These are phyloP conservation scores for Fraxinus albicans DNA, from an alignment of 305 asterid genomes.

Conservation along the genomic window DNA sequence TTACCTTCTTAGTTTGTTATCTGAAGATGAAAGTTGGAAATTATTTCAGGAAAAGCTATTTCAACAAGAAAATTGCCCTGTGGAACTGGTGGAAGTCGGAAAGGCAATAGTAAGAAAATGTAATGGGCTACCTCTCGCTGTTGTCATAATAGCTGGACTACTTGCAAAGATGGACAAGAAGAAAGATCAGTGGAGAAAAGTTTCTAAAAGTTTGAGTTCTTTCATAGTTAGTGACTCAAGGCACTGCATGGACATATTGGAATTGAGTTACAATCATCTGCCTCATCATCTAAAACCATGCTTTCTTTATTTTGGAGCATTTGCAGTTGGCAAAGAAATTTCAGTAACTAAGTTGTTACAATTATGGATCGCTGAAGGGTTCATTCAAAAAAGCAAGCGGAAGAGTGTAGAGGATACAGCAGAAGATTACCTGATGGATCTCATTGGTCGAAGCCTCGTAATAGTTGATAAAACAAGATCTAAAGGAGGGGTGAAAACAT, in stretches of 20 bases:
- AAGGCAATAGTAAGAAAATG: background rate
- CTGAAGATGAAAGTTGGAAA: background rate
- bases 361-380: constrained; percentile 15
- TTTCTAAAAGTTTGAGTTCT: background rate
- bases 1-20: background rate
- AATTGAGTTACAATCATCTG: background rate
- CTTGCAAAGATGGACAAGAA: background rate
- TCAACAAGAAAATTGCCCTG: background rate
- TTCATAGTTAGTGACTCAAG: background rate
- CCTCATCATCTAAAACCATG: constrained; percentile 6
- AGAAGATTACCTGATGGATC: constrained; percentile 16
- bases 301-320: constrained; percentile 17
- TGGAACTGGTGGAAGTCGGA: background rate
- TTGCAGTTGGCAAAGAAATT: constrained; percentile 13
- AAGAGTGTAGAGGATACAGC: constrained; percentile 19
- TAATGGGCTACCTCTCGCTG: background rate
- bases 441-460: constrained; percentile 22
- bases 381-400: background rate
- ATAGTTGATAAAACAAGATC: constrained; percentile 11
- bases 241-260: background rate
- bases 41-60: background rate
- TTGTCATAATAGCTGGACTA: constrained; percentile 1
- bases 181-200: background rate
- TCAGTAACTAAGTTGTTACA: background rate
- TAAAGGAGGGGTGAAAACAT: constrained; percentile 22